These are phyloP conservation scores for Schizophyllum amplum DNA, from an alignment of 1,284 basidiomycete species.

Conservation along the genomic window DNA sequence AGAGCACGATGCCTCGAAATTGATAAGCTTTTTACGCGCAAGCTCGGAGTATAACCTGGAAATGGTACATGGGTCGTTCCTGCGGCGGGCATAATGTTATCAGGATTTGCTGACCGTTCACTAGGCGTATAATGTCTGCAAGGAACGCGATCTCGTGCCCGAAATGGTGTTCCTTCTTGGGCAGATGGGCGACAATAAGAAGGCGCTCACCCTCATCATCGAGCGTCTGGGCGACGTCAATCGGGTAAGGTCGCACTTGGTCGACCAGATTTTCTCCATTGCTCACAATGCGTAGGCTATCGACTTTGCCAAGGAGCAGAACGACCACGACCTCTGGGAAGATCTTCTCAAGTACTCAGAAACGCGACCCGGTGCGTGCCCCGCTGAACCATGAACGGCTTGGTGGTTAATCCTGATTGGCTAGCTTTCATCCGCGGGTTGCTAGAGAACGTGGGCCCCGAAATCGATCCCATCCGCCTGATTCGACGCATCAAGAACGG, in stretches of 20 bases:
- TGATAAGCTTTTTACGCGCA: constrained; percentile 89
- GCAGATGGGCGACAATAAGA: constrained; percentile 95
- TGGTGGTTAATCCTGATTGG: not conserved
- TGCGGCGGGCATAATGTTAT: no score
- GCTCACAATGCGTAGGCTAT: constrained; percentile 59
- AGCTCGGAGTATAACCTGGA: constrained; percentile 93
- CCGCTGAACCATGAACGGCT: not conserved
- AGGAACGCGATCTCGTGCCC: constrained; percentile 78
- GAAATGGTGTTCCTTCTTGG: constrained; percentile 99
- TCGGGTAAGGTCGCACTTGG: constrained; percentile 35
- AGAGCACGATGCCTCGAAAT: constrained; percentile 68
- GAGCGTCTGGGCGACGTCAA: constrained; percentile 92
- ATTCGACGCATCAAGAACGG: constrained; percentile 95
- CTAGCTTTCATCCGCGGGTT: constrained; percentile 90
- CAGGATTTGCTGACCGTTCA: not conserved
- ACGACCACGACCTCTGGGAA: constrained; percentile 97
- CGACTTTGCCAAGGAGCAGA: constrained; percentile 97
- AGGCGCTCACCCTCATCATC: constrained; percentile 91
- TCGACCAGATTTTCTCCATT: not conserved
- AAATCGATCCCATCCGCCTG: constrained; percentile 92
- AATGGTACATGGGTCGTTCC: constrained; percentile 35
- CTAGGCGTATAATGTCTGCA: constrained; percentile 85
- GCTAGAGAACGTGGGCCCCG: constrained; percentile 91
- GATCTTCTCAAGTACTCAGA: constrained; percentile 93
- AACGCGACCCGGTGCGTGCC: constrained; percentile 65